A percentile compares a stretch with the other conserved stretches of the same genome.
phyloP scores from a whole-genome alignment of 768 basidiomycete genomes.

The Pleurotus cornucopiae region DNA sequence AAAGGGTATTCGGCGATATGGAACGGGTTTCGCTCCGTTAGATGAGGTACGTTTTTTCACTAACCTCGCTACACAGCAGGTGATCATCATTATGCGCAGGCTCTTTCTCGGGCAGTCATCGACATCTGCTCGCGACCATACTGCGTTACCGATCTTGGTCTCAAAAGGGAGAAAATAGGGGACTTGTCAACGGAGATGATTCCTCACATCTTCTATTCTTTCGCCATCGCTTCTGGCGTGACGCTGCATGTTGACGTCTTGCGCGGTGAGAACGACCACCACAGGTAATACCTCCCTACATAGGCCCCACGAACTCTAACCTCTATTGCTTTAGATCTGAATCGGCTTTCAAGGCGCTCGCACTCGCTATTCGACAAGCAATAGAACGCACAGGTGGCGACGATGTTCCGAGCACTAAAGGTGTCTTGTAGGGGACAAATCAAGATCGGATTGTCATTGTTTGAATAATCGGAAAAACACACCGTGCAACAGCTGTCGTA shows the following conservation, averaged over 20 bases:
- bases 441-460: background rate
- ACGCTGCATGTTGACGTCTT: slow-evolving; percentile 95
- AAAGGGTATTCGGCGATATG: slow-evolving; percentile 90
- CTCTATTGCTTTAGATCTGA: slow-evolving; percentile 61
- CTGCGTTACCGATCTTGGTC: slow-evolving; percentile 87
- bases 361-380: slow-evolving; percentile 93
- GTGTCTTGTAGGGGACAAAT: slow-evolving; percentile 57
- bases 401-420: slow-evolving; percentile 96
- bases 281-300: slow-evolving; percentile 56
- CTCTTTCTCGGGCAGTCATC: slow-evolving; percentile 91
- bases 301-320: background rate
- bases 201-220: slow-evolving; percentile 95
- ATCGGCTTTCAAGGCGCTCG: slow-evolving; percentile 97
- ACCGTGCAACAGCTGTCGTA: too few species aligned
- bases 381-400: slow-evolving; percentile 83
- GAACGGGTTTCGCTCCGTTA: slow-evolving; percentile 93
- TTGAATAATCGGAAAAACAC: too few species aligned
- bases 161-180: slow-evolving; percentile 89
- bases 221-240: slow-evolving; percentile 92
- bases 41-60: slow-evolving; percentile 66
- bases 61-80: background rate
- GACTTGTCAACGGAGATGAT: slow-evolving; percentile 98
- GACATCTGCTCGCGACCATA: slow-evolving; percentile 98
- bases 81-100: slow-evolving; percentile 40
- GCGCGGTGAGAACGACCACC: slow-evolving; percentile 96